phyloP scores from a whole-genome alignment of 441 rosid species.

The Croton setiger region DNA sequence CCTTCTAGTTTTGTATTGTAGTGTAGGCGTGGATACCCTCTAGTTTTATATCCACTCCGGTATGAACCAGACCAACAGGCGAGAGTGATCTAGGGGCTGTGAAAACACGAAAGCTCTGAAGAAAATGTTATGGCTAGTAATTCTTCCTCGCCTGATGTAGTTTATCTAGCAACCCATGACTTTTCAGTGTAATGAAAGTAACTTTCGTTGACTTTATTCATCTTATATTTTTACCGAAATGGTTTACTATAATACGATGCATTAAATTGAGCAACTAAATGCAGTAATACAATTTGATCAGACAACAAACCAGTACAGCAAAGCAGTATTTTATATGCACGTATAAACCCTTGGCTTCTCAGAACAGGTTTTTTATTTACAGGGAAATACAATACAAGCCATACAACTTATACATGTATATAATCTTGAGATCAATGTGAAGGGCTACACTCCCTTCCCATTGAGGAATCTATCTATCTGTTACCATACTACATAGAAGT shows the following conservation, averaged over 20 bases:
- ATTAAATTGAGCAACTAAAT: no score
- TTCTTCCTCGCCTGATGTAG: background rate
- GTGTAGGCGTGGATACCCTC: background rate
- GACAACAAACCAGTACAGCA: no score
- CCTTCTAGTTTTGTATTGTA: background rate
- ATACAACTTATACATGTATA: conserved; percentile 22
- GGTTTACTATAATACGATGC: no score
- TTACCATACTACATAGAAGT: conserved; percentile 7
- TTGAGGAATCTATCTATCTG: conserved; percentile 11
- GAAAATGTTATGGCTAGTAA: background rate
- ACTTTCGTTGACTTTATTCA: no score
- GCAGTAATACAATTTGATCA: no score
- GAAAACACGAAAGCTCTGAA: conserved; percentile 9
- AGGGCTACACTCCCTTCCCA: conserved; percentile 12
- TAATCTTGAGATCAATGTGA: conserved; percentile 16
- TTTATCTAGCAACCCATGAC: background rate
- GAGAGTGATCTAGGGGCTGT: background rate
- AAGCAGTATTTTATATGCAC: background rate
- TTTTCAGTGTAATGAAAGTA: background rate
- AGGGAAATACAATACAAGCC: conserved; percentile 21
- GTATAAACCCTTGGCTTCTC: background rate
- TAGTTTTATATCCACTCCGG: background rate
- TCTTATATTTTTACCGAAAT: no score
- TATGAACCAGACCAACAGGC: background rate
- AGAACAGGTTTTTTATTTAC: conserved; percentile 34